Percentiles rank a stretch among this genome's conserved stretches.
phyloP scores from a whole-genome alignment of 257 asterid genomes.

The Ilex aquifolium region DNA sequence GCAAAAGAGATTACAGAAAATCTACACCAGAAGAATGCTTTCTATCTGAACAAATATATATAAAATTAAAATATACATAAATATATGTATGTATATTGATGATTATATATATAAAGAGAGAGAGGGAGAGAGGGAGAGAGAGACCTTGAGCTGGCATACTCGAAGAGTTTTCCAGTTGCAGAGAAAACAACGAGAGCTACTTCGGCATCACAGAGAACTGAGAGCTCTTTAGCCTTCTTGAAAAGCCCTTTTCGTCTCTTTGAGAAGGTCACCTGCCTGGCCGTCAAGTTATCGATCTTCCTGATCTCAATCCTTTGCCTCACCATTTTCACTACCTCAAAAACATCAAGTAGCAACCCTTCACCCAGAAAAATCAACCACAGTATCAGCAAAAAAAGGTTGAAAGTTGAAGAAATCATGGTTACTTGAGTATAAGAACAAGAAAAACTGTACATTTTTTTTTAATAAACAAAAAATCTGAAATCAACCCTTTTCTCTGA shows the following conservation, averaged over 20 bases:
- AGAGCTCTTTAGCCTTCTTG: conserved; percentile 75
- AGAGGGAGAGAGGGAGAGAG: conserved; percentile 12
- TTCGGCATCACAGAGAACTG: conserved; percentile 82
- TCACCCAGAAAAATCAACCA: background rate
- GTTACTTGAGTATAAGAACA: background rate
- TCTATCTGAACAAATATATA: too few relatives aligned
- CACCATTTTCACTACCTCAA: conserved; percentile 37
- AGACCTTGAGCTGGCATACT: conserved; percentile 60
- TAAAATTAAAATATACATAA: background rate
- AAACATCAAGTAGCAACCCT: background rate
- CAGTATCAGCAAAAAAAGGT: too few relatives aligned
- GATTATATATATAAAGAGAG: background rate
- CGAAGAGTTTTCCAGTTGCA: conserved; percentile 66
- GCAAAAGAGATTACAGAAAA: too few relatives aligned
- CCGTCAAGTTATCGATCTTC: conserved; percentile 69
- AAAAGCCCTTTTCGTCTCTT: conserved; percentile 89
- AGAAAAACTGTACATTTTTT: background rate
- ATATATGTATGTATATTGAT: conserved; percentile 4
- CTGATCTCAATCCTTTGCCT: conserved; percentile 72
- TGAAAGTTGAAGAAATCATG: too few relatives aligned
- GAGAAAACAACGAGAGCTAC: conserved; percentile 80
- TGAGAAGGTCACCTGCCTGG: conserved; percentile 76
- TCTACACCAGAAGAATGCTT: too few relatives aligned
- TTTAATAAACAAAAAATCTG: background rate
- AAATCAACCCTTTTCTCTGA: background rate